Evolutionary conservation across 148 eudicot species (phyloP).

Genomic region (Vaccinium corymbosum): DNA sequence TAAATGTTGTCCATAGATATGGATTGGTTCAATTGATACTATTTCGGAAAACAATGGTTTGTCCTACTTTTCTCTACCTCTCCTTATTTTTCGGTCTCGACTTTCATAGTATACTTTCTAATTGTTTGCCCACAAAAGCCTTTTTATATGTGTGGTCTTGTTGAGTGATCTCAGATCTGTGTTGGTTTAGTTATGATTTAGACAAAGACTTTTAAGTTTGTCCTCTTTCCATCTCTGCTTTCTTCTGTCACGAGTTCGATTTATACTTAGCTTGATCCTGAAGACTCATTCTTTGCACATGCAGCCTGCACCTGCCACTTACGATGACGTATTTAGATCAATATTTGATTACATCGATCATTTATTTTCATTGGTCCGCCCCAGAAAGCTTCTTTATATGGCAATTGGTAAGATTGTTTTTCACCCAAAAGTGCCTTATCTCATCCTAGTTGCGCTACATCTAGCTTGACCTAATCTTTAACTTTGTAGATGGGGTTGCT

Average conservation of each 20-base stretch:
- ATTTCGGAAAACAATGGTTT: not conserved
- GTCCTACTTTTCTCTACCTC: slow-evolving; percentile 5
- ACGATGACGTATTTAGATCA: slow-evolving; percentile 82
- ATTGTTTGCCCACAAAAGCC: slow-evolving; percentile 85
- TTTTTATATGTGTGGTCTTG: slow-evolving; percentile 51
- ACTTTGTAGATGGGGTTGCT: slow-evolving; percentile 87
- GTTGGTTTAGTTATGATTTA: not conserved
- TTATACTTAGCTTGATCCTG: slow-evolving; percentile 13
- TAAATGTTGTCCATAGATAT: slow-evolving; percentile 1
- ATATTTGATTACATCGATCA: slow-evolving; percentile 96
- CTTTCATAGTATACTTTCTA: slow-evolving; percentile 12
- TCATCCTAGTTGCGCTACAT: not conserved
- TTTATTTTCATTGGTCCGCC: slow-evolving; percentile 78
- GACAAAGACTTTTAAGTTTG: not conserved
- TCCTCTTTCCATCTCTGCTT: slow-evolving; percentile 8
- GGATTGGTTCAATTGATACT: not conserved
- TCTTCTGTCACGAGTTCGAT: not conserved
- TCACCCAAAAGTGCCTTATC: not conserved
- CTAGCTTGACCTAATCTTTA: slow-evolving; percentile 10
- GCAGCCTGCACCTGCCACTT: slow-evolving; percentile 91
- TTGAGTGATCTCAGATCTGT: not conserved
- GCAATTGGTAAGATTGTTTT: slow-evolving; percentile 66
- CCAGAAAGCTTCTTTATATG: slow-evolving; percentile 92
- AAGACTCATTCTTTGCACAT: slow-evolving; percentile 20
- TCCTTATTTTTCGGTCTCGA: not conserved